Percentiles rank a stretch among this genome's conserved stretches.
phyloP scores from a whole-genome alignment of 148 eudicot genomes.

The Diospyros lotus region DNA sequence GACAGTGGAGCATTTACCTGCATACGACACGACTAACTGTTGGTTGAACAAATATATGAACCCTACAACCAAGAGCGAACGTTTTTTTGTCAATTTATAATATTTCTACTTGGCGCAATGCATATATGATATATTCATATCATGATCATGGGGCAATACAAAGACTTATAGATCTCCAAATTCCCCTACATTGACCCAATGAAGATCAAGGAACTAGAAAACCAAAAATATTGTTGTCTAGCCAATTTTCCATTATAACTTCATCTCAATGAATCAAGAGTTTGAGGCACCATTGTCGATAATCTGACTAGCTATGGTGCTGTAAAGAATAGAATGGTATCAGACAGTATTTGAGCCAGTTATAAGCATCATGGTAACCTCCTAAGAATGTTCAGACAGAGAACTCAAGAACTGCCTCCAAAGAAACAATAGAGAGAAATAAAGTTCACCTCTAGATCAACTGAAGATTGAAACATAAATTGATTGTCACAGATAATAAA shows the following conservation, averaged over 20 bases:
- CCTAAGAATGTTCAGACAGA: too few relatives aligned
- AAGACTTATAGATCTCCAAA: not conserved
- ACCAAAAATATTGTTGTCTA: not conserved
- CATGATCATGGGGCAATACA: not conserved
- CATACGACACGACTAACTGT: slow-evolving; percentile 79
- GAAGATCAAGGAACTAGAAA: too few relatives aligned
- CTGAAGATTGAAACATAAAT: not conserved
- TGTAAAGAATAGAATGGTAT: not conserved
- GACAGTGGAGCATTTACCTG: slow-evolving; percentile 45
- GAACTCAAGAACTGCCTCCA: not conserved
- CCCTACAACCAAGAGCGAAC: slow-evolving; percentile 45
- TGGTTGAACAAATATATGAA: slow-evolving; percentile 81
- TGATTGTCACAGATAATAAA: not conserved
- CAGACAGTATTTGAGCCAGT: not conserved
- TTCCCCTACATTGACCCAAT: too few relatives aligned
- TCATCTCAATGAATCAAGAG: not conserved
- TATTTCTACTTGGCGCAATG: not conserved
- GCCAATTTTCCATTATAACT: not conserved
- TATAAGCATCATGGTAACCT: slow-evolving; percentile 2
- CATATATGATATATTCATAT: not conserved
- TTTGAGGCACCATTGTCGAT: not conserved
- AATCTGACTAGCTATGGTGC: not conserved
- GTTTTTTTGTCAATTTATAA: not conserved
- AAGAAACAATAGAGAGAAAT: not conserved
- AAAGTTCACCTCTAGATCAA: not conserved